Evolutionary conservation across 2,329 filamentous ascomycete species (phyloP).

Genomic region (Pseudogymnoascus sp.): DNA sequence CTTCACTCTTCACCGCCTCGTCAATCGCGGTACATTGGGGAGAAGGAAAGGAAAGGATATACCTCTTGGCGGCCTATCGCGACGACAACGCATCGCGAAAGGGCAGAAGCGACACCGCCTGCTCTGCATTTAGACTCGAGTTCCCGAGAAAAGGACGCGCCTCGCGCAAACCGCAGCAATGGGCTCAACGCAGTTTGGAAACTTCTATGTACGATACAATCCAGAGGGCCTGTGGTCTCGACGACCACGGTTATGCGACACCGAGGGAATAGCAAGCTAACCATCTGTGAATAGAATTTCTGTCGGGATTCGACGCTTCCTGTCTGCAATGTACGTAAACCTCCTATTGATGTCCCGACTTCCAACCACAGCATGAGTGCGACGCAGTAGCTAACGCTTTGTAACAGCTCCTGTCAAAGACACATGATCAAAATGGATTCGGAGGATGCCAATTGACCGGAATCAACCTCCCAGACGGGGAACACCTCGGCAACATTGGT

Average conservation of each 20-base stretch:
- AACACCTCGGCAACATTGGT: constrained; percentile 77
- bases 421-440: constrained; percentile 52
- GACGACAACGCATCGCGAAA: constrained; percentile 7
- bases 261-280: constrained; percentile 1
- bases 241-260: constrained; percentile 1
- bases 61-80: constrained; percentile 5
- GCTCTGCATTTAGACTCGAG: constrained; percentile 4
- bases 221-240: not conserved
- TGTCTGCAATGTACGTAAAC: constrained; percentile 68
- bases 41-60: not conserved
- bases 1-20: not conserved
- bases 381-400: not conserved
- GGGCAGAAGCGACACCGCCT: constrained; percentile 1
- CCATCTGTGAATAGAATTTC: constrained; percentile 53
- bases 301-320: constrained; percentile 79
- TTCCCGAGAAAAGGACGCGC: not conserved
- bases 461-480: constrained; percentile 60
- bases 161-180: constrained; percentile 24
- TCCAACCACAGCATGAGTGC: not conserved
- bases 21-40: not conserved
- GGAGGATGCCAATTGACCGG: constrained; percentile 69
- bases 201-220: constrained; percentile 44
- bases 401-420: constrained; percentile 55
- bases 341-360: constrained; percentile 1
- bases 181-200: constrained; percentile 50